Percentiles rank a stretch among this genome's conserved stretches.
phyloP scores from a whole-genome alignment of 306 rosid genomes.

The Lotus japonicus region DNA sequence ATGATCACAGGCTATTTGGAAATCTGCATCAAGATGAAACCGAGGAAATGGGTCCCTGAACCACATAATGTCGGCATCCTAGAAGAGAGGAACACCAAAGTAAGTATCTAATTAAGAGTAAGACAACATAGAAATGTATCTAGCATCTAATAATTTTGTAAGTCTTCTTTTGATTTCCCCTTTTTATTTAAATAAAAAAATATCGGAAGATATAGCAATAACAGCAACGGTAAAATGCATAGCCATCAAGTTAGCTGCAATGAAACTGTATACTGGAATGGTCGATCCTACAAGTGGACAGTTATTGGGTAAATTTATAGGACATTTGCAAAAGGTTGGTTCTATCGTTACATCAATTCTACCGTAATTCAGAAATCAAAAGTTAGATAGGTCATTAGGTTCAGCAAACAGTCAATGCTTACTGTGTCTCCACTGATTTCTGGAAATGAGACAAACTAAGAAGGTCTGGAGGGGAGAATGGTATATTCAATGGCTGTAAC shows the following conservation, averaged over 20 bases:
- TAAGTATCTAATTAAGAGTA: slow-evolving; percentile 11
- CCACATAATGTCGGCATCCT: slow-evolving; percentile 99
- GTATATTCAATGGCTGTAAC: neutral
- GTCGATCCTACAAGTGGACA: neutral
- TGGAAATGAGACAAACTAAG: too few species aligned
- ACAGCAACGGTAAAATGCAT: slow-evolving; percentile 7
- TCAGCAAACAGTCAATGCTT: too few species aligned
- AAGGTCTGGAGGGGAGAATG: neutral
- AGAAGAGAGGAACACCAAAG: slow-evolving; percentile 24
- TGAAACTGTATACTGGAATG: neutral
- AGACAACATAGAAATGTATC: slow-evolving; percentile 17
- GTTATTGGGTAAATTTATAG: neutral
- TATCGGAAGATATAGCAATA: slow-evolving; percentile 5
- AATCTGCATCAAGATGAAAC: slow-evolving; percentile 64
- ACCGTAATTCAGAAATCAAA: neutral
- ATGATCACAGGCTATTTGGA: slow-evolving; percentile 90
- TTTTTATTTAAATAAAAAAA: neutral
- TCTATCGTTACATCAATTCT: neutral
- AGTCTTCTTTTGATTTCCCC: neutral
- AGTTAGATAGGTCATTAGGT: too few species aligned
- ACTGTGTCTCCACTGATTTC: neutral
- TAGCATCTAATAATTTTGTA: neutral
- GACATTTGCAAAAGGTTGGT: neutral
- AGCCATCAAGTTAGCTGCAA: neutral
- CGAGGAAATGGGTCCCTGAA: slow-evolving; percentile 86